Evolutionary conservation across 2,329 filamentous ascomycete genomes (phyloP), one percentile per base, ranked within the genome.

Genomic region (Pseudogymnoascus sp.): DNA sequence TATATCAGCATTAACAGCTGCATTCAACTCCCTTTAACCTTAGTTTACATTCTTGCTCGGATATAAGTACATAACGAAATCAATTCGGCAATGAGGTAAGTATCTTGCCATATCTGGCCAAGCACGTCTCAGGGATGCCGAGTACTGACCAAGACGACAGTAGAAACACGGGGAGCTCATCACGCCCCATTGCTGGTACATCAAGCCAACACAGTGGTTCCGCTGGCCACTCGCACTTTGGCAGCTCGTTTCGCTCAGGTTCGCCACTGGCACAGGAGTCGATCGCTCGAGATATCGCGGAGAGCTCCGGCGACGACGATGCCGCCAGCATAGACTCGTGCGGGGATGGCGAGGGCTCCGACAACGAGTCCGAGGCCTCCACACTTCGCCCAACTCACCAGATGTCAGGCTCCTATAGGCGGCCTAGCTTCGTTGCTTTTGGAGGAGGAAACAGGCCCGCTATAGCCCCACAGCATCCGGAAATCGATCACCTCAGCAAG

Each of bases 371-470:
- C 73, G 74, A 67, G 72, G 74, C 68, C 63, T 75, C 66, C 64
- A 77, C 63, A 66, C 61, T 72, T 37, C 67, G 74, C 16, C 74
- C 70, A 28, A 67, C 77, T 66, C 75, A 78, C 65, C 83, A 84
- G 14, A 80, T 88, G 77, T 79, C 81, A 16, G 82, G 83, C 37
- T 84, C 84, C 34, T 96, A 95, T 76, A 85, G 89, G 63, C 84
- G 91, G 53, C 90, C 91, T 0, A 89, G 86, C 68, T 89, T 88
- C 71, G 87, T 95, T 46, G 87, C 88, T 31, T 90, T 84, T 65
- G 88, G 87, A 61, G 89, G 88, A 11, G 87, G 88, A 23, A 82
- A 86, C 1, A 82, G 91, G 62, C 87, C 88, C 3, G 84, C 88
- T 3, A 80, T 96, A 64, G 82, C 90, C 25, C 84, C 85, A 3